These are phyloP conservation scores for Mycena belliarum DNA, from an alignment of 768 basidiomycete genomes.

Conservation along the genomic window DNA sequence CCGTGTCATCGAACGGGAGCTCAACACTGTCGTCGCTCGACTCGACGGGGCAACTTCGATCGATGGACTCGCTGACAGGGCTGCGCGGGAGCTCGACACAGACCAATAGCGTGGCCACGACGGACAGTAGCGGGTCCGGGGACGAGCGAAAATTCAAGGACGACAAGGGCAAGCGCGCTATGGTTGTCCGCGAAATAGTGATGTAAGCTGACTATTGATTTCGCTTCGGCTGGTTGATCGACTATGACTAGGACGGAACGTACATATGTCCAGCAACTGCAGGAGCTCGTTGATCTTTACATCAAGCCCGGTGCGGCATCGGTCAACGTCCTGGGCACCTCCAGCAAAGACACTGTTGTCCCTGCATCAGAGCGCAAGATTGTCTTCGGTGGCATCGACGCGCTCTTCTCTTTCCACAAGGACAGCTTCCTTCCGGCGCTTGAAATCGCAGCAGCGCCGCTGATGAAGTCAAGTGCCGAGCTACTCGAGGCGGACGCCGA, in stretches of 20 bases:
- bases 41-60: constrained; percentile 58
- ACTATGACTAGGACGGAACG: constrained; percentile 80
- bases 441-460: constrained; percentile 70
- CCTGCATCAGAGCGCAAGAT: constrained; percentile 85
- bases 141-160: constrained; percentile 92
- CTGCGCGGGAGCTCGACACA: constrained; percentile 60
- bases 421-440: constrained; percentile 92
- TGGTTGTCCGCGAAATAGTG: constrained; percentile 88
- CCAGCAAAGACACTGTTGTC: constrained; percentile 80
- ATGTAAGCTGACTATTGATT: constrained; percentile 53
- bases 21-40: constrained; percentile 41
- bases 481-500: constrained; percentile 61
- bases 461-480: constrained; percentile 53
- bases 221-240: constrained; percentile 25
- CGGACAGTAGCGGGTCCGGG: constrained; percentile 69
- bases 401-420: constrained; percentile 88
- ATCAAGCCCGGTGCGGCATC: constrained; percentile 80
- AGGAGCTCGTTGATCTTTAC: constrained; percentile 94
- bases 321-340: constrained; percentile 68
- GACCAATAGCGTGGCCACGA: constrained; percentile 74
- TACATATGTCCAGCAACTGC: constrained; percentile 91
- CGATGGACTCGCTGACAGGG: constrained; percentile 61
- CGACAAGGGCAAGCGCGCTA: constrained; percentile 81
- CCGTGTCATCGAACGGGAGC: constrained; percentile 51
- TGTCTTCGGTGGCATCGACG: constrained; percentile 90